These are phyloP conservation scores for Trichoderma hamatum DNA, from an alignment of 2,329 filamentous ascomycete species.

Conservation along the genomic window DNA sequence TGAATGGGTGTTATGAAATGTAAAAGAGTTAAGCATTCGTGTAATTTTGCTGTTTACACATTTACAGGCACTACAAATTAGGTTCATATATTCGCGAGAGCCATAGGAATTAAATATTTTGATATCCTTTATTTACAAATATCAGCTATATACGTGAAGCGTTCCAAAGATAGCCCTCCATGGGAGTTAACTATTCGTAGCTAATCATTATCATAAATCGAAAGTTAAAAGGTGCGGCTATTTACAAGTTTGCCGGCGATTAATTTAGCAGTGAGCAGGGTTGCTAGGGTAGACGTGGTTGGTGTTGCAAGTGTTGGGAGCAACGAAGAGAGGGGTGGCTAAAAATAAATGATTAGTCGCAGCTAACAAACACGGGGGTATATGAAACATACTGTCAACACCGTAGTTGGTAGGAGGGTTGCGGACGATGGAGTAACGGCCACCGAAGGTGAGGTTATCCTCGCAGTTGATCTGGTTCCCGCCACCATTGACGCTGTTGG, in stretches of 20 bases:
- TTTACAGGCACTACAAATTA: background rate
- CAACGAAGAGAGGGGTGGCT: slow-evolving; percentile 30
- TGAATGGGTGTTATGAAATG: too few species aligned
- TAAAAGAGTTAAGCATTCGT: too few species aligned
- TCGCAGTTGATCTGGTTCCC: slow-evolving; percentile 33
- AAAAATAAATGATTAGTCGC: background rate
- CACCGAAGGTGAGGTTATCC: slow-evolving; percentile 30
- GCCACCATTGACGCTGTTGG: slow-evolving; percentile 28
- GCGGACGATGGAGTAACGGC: slow-evolving; percentile 32
- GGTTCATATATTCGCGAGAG: background rate
- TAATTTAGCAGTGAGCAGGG: slow-evolving; percentile 31
- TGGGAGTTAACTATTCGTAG: background rate
- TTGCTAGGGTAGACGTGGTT: slow-evolving; percentile 32
- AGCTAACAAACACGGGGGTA: background rate
- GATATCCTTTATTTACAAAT: slow-evolving; percentile 3
- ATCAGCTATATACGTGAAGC: slow-evolving; percentile 17
- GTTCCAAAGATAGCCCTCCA: background rate
- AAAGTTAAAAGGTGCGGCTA: background rate
- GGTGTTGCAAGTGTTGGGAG: slow-evolving; percentile 33
- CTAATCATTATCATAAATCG: slow-evolving; percentile 8
- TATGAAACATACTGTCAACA: slow-evolving; percentile 29
- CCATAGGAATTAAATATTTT: background rate
- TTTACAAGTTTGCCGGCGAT: background rate
- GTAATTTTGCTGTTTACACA: too few species aligned
- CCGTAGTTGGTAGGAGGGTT: slow-evolving; percentile 32